Percentiles rank a stretch among this genome's conserved stretches.
These are phyloP conservation scores for Xerocomellus intermedius DNA, from an alignment of 768 basidiomycete species.

Conservation along the genomic window DNA sequence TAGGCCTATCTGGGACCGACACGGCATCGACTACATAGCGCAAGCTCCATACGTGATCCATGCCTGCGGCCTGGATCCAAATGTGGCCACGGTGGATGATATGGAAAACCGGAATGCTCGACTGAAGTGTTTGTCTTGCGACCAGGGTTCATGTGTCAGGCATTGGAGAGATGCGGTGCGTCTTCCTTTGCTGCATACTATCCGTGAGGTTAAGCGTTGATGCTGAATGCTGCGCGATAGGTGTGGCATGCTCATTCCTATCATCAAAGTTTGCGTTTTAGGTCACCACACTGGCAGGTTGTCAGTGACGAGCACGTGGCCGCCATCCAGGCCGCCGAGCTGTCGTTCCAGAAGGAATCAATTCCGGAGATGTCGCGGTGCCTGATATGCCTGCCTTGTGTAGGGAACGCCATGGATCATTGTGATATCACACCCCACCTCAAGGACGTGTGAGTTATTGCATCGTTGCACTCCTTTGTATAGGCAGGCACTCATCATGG, in stretches of 20 bases:
- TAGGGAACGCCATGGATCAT: neutral
- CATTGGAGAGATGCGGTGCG: conserved; percentile 13
- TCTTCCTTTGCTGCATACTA: neutral
- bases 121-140: conserved; percentile 3
- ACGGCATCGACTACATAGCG: neutral
- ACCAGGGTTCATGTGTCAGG: neutral
- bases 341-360: neutral
- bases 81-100: conserved; percentile 6
- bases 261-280: neutral
- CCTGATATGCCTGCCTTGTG: neutral
- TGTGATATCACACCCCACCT: neutral
- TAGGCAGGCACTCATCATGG: neutral
- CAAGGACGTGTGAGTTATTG: neutral
- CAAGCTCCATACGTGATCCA: conserved; percentile 1
- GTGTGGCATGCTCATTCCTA: neutral
- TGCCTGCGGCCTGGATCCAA: conserved; percentile 5
- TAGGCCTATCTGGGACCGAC: neutral
- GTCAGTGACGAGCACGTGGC: neutral
- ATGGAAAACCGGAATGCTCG: conserved; percentile 12
- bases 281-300: no score
- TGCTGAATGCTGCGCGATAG: neutral
- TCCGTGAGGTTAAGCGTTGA: no score
- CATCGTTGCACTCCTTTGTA: neutral
- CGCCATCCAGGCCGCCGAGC: neutral
- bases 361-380: neutral